phyloP scores from a whole-genome alignment of 1,139 yeast species.

The Ogataea hybrid region DNA sequence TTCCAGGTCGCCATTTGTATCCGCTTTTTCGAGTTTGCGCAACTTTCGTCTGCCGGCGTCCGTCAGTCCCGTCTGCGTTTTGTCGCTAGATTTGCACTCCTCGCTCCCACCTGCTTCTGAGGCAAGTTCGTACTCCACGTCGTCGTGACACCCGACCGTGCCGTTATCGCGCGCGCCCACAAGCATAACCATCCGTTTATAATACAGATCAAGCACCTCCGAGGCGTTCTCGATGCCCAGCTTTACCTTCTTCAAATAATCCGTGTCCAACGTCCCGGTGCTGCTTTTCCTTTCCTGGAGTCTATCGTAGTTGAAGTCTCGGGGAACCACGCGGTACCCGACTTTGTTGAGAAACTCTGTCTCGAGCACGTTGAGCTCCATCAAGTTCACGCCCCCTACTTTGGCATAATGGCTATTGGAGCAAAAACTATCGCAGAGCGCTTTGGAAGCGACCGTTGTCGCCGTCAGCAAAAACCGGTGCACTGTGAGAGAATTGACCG shows the following conservation, averaged over 20 bases:
- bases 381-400: constrained; percentile 89
- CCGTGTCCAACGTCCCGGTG: constrained; percentile 24
- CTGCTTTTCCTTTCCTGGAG: constrained; percentile 26
- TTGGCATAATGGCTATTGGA: constrained; percentile 93
- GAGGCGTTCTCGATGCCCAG: constrained; percentile 32
- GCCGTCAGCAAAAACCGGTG: constrained; percentile 90
- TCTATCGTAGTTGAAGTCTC: constrained; percentile 36
- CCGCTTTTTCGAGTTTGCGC: not conserved
- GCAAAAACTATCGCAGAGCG: constrained; percentile 91
- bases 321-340: constrained; percentile 71
- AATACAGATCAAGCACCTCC: constrained; percentile 55
- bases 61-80: not conserved
- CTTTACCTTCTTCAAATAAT: constrained; percentile 17
- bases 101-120: constrained; percentile 2
- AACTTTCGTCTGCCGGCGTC: not conserved
- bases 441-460: constrained; percentile 88
- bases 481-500: constrained; percentile 86
- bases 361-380: constrained; percentile 84
- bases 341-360: constrained; percentile 82
- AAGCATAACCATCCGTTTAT: constrained; percentile 56
- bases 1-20: not conserved
- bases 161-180: constrained; percentile 44
- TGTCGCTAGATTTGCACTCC: not conserved
- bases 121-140: constrained; percentile 19
- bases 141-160: constrained; percentile 27